These are phyloP conservation scores for Dothideomycetes sp. DNA, from an alignment of 2,329 filamentous ascomycete species.

Conservation along the genomic window DNA sequence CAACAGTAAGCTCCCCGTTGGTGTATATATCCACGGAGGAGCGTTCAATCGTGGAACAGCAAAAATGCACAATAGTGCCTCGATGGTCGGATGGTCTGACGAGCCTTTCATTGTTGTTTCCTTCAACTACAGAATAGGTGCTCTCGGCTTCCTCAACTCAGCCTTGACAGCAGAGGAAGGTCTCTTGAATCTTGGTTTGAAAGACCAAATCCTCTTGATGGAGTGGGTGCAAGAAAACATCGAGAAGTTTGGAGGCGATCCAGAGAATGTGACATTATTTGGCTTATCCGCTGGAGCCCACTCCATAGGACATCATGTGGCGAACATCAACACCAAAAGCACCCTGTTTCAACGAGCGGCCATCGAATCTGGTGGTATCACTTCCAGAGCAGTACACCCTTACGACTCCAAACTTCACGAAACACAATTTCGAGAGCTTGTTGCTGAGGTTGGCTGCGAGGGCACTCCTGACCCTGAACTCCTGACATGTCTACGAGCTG, in stretches of 20 bases:
- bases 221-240: constrained; percentile 31
- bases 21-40: constrained; percentile 53
- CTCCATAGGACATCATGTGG: constrained; percentile 58
- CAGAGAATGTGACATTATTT: constrained; percentile 46
- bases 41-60: constrained; percentile 37
- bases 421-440: constrained; percentile 33
- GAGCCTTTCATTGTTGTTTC: constrained; percentile 23
- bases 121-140: constrained; percentile 42
- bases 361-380: constrained; percentile 36
- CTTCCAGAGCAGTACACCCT: constrained; percentile 35
- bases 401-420: constrained; percentile 29
- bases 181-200: constrained; percentile 24
- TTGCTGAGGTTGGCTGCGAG: constrained; percentile 24
- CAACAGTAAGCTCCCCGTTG: constrained; percentile 37
- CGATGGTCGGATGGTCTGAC: constrained; percentile 45
- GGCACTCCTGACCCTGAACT: constrained; percentile 19
- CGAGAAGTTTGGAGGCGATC: constrained; percentile 26
- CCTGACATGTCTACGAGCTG: constrained; percentile 30
- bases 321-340: constrained; percentile 31
- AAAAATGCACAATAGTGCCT: constrained; percentile 50
- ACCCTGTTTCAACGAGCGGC: constrained; percentile 35
- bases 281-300: constrained; percentile 60
- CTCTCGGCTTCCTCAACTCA: constrained; percentile 57
- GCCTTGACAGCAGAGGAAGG: constrained; percentile 40
- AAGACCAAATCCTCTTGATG: constrained; percentile 16